Evolutionary conservation across 78 protist species (phyloP).

Genomic region (Cyanophora paradoxa): DNA sequence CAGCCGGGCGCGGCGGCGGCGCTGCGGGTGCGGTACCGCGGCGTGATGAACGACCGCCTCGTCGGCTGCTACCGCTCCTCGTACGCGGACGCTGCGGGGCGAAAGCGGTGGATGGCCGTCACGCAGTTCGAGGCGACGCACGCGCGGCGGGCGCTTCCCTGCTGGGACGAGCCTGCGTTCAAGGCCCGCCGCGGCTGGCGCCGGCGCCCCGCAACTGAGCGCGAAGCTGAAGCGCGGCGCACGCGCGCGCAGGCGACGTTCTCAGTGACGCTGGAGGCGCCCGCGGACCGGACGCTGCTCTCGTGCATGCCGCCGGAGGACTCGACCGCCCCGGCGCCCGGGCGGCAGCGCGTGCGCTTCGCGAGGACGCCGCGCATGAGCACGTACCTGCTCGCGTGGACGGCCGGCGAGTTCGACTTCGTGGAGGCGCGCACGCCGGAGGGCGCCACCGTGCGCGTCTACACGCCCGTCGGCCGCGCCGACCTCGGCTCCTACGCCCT

Average conservation of each 20-base stretch:
- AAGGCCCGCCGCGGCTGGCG: no score
- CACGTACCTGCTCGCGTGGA: conserved; percentile 28
- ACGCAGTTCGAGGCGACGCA: conserved; percentile 37
- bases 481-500: conserved; percentile 31
- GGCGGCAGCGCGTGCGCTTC: no score
- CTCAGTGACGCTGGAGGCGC: conserved; percentile 1
- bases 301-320: conserved; percentile 55
- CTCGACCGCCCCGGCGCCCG: no score
- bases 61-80: background rate
- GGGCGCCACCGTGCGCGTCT: conserved; percentile 65
- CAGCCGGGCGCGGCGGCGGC: no score
- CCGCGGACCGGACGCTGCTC: conserved; percentile 16
- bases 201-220: no score
- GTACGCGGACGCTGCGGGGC: background rate
- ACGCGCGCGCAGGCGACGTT: no score
- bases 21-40: no score
- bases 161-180: background rate
- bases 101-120: background rate
- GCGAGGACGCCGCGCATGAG: background rate
- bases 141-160: conserved; percentile 22
- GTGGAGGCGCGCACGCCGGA: conserved; percentile 28
- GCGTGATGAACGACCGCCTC: background rate
- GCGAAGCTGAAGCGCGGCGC: no score
- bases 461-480: conserved; percentile 58
- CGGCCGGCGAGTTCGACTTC: conserved; percentile 11